A percentile compares a stretch with the other conserved stretches of the same genome.
Evolutionary conservation across 1,139 yeast species (phyloP).

Genomic region (Spathaspora jeffriesii): DNA sequence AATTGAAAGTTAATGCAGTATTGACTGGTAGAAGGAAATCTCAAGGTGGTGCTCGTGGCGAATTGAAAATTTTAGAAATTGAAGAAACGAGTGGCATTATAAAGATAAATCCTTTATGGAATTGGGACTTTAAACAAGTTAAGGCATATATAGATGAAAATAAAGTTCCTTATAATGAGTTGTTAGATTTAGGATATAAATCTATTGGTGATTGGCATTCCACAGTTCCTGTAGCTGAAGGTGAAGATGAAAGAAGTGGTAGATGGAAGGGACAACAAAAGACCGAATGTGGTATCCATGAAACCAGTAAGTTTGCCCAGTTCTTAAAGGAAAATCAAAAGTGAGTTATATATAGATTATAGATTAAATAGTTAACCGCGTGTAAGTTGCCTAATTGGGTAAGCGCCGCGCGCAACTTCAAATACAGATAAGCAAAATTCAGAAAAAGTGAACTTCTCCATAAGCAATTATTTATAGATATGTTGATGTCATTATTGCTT

Average conservation of each 20-base stretch:
- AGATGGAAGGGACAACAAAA: conserved; percentile 94
- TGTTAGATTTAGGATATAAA: conserved; percentile 84
- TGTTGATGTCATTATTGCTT: conserved; percentile 4
- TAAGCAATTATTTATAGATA: not conserved
- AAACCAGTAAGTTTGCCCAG: conserved; percentile 69
- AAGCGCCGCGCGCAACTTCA: not conserved
- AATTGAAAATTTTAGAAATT: conserved; percentile 75
- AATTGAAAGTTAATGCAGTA: conserved; percentile 74
- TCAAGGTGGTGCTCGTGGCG: conserved; percentile 84
- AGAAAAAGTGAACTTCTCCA: not conserved
- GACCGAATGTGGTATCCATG: conserved; percentile 97
- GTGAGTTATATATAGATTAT: not conserved
- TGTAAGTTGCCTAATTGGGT: not conserved
- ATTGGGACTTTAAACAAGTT: conserved; percentile 80
- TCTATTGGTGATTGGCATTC: conserved; percentile 97
- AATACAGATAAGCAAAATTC: not conserved
- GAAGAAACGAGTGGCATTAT: conserved; percentile 69
- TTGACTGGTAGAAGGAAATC: conserved; percentile 90
- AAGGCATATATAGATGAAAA: conserved; percentile 65
- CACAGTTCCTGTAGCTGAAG: conserved; percentile 84
- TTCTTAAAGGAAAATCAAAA: conserved; percentile 29
- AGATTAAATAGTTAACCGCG: no score
- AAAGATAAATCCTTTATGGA: conserved; percentile 87
- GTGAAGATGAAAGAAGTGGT: conserved; percentile 95
- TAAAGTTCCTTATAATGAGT: conserved; percentile 81